Base-by-base conservation (phyloP, 345 rosid species). In the Citrus reticulata region DNA sequence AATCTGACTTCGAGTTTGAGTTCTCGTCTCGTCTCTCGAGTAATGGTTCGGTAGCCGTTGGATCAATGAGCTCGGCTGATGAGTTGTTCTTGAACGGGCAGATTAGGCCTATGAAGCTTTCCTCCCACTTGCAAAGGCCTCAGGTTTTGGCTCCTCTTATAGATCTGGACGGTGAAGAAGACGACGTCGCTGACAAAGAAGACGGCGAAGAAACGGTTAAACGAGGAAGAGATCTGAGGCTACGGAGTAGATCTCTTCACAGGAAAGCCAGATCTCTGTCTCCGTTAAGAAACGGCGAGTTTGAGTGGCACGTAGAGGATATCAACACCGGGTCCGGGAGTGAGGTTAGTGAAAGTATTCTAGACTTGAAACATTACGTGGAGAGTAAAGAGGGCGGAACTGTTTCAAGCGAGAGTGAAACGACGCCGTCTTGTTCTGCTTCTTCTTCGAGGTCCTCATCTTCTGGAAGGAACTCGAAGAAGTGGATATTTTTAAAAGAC, bases 71-170 rank as follows among this genome's bases (percentile, higher is more conserved):
- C 58, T 86, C 88, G 11, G 90, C 91, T 1, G 89, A 88, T 29
- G 91, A 88, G 81, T 79, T 88, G 76, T 88, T 88, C 77, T 79
- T 80, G 73, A 82, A 84, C 61, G 91, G 91, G 11, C 82, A 86
- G 79, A 88, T 88, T 69, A 79, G 87, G 77, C 87, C 91, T 62
- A 75, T 88, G 86, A 75, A 82, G 80, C 72, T 83, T 5, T 80
- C 85, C 16, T 66, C 84, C n/a, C 83, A 80, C 74, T 73, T 79
- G 67, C 71, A 79, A 73, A 80, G 76, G n/a, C 83, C 85, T 25
- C 81, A 74, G 79, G 11, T 37, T 67, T 25, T 79, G 58, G 70
- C 82, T 27, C 83, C 90, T 7, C 68, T 76, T 69, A 10, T 76
- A 29, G 78, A 79, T 58, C 79, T 61, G 17, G 81, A 74, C 11